These are phyloP conservation scores for Chenopodium album DNA, from an alignment of 148 eudicot species.

Conservation along the genomic window DNA sequence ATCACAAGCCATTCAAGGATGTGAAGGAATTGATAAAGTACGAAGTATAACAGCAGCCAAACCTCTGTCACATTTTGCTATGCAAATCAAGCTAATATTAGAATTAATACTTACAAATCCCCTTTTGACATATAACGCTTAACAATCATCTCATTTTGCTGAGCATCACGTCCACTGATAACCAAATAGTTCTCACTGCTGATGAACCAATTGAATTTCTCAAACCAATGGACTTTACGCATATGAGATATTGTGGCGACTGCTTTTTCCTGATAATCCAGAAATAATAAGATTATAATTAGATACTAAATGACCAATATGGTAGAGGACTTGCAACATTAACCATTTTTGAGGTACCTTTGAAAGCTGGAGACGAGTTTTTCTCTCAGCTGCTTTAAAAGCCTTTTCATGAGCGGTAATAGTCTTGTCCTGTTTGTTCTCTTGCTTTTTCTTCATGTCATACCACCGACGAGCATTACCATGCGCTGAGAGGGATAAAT, in stretches of 20 bases:
- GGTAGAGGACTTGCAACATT: background rate
- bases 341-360: constrained; percentile 49
- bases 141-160: constrained; percentile 98
- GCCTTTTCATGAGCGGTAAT: constrained; percentile 95
- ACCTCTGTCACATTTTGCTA: background rate
- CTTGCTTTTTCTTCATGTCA: constrained; percentile 95
- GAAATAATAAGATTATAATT: background rate
- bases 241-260: constrained; percentile 95
- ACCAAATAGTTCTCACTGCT: constrained; percentile 96
- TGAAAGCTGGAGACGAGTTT: constrained; percentile 88
- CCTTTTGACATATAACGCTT: constrained; percentile 98
- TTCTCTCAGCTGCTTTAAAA: constrained; percentile 97
- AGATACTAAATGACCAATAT: background rate
- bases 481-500: constrained; percentile 92
- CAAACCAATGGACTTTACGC: constrained; percentile 99
- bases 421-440: constrained; percentile 95
- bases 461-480: constrained; percentile 96
- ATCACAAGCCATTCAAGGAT: background rate
- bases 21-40: background rate
- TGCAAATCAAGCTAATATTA: background rate
- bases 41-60: background rate
- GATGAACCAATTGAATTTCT: constrained; percentile 97
- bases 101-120: constrained; percentile 72
- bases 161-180: constrained; percentile 98
- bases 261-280: constrained; percentile 72